Conservation (phyloP, 345 rosid species). For the thale cress (Arabidopsis thaliana) region TAIR10.1 NC_003074.8:18343001-18343500, state of each 20-base stretch:
- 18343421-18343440: background rate
- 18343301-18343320: constrained; percentile 17
- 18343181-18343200: background rate
- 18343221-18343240: constrained; percentile 3
- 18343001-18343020: background rate
- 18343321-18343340: constrained; percentile 3
- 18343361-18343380: background rate
- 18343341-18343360: background rate
- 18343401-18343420: constrained; percentile 1
- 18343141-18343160: background rate
- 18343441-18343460: background rate
- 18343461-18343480: background rate
- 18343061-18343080: background rate
- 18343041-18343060: background rate
- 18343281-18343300: background rate
- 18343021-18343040: background rate
- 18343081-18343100: background rate
- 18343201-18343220: background rate
- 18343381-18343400: background rate
- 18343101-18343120: background rate
- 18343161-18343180: background rate
- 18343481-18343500: background rate
- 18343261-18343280: background rate
- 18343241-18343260: constrained; percentile 1
- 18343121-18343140: background rate